These are phyloP conservation scores for Ogataea angusta DNA, from an alignment of 805 yeast species.

Conservation along the genomic window DNA sequence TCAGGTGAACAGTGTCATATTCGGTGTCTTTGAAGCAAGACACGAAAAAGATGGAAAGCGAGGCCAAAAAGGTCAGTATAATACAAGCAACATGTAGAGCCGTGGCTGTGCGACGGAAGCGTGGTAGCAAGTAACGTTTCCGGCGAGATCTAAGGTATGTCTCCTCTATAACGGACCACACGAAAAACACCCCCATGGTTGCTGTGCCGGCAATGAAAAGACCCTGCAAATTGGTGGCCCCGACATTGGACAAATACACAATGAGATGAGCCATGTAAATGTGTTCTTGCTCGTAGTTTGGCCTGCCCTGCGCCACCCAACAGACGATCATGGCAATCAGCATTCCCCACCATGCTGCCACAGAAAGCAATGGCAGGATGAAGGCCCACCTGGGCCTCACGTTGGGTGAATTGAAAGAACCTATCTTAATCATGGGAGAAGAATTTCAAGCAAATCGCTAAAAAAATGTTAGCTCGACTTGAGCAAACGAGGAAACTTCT, in stretches of 20 bases:
- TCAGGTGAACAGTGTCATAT: constrained; percentile 54
- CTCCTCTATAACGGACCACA: constrained; percentile 61
- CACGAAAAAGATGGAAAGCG: constrained; percentile 70
- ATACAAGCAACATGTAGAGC: constrained; percentile 26
- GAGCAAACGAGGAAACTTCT: background rate
- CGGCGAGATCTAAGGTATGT: constrained; percentile 55
- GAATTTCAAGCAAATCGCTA: background rate
- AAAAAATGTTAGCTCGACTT: background rate
- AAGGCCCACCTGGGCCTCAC: constrained; percentile 29
- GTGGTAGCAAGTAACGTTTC: constrained; percentile 47
- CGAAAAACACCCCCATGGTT: constrained; percentile 72
- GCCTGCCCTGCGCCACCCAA: constrained; percentile 83
- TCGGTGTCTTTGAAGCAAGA: constrained; percentile 65
- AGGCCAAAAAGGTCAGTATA: constrained; percentile 35
- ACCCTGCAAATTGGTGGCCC: constrained; percentile 84
- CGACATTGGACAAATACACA: constrained; percentile 81
- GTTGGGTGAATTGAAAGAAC: constrained; percentile 22
- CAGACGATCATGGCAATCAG: constrained; percentile 69
- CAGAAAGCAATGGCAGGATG: constrained; percentile 59
- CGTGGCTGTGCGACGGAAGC: constrained; percentile 25
- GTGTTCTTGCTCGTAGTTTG: constrained; percentile 57
- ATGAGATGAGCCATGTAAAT: constrained; percentile 34
- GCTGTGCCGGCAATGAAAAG: constrained; percentile 77
- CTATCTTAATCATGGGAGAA: constrained; percentile 2
- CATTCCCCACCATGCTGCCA: constrained; percentile 88